phyloP scores from a whole-genome alignment of 1,139 yeast genomes.

The Suhomyces atakaporum region DNA sequence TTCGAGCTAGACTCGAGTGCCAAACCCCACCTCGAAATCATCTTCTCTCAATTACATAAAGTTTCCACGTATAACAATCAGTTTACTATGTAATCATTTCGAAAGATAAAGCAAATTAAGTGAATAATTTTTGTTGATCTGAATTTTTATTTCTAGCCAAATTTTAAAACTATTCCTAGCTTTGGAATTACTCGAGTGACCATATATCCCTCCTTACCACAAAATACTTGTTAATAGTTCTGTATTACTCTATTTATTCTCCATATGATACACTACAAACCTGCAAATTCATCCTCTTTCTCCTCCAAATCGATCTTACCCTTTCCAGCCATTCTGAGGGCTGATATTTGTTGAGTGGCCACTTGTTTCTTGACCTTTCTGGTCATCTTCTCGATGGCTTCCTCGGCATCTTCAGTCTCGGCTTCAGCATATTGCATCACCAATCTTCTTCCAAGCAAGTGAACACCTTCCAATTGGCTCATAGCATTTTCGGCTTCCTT shows the following conservation, averaged over 20 bases:
- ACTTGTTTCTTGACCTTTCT: conserved; percentile 80
- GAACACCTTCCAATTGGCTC: conserved; percentile 93
- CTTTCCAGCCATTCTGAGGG: conserved; percentile 73
- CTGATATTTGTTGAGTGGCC: conserved; percentile 70
- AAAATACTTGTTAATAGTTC: not conserved
- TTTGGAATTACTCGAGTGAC: too few relatives aligned
- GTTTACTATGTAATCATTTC: too few relatives aligned
- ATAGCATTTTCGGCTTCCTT: conserved; percentile 97
- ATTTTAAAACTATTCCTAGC: too few relatives aligned
- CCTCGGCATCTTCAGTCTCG: conserved; percentile 82
- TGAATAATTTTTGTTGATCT: too few relatives aligned
- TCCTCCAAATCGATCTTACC: conserved; percentile 71
- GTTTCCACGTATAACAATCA: too few relatives aligned
- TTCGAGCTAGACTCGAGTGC: too few relatives aligned
- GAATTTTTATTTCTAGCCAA: too few relatives aligned
- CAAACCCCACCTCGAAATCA: too few relatives aligned
- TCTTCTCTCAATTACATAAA: too few relatives aligned
- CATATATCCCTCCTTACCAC: not conserved
- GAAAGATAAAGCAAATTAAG: too few relatives aligned
- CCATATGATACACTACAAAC: too few relatives aligned
- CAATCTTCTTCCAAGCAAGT: conserved; percentile 90
- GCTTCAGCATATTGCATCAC: conserved; percentile 94
- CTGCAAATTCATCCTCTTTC: conserved; percentile 39
- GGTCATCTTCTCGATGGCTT: conserved; percentile 88
- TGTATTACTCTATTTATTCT: too few relatives aligned